Percentiles rank a stretch among this genome's conserved stretches.
Conservation (phyloP, 208 protist species). For the Leishmania major region DNA sequence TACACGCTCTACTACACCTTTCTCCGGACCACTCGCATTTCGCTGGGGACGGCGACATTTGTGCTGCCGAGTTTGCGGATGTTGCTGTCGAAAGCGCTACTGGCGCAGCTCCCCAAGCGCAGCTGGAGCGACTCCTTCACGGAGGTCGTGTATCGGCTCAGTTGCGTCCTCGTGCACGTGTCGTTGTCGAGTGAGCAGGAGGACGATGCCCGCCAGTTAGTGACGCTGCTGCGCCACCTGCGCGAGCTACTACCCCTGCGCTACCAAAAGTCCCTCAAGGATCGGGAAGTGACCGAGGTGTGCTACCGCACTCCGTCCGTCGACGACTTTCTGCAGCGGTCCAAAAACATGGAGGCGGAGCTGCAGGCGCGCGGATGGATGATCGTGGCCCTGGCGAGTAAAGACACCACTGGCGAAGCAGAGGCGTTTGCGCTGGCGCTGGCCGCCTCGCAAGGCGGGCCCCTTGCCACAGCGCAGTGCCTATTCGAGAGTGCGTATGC, state of each 20-base stretch:
- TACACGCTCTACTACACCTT: conserved; percentile 44
- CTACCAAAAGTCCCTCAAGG: conserved; percentile 53
- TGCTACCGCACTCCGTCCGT: conserved; percentile 47
- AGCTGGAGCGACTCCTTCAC: conserved; percentile 32
- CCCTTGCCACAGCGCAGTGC: conserved; percentile 45
- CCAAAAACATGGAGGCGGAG: conserved; percentile 58
- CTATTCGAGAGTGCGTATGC: conserved; percentile 43
- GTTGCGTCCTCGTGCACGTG: conserved; percentile 21
- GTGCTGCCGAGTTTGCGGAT: conserved; percentile 72
- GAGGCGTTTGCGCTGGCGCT: conserved; percentile 58
- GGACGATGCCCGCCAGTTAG: conserved; percentile 26
- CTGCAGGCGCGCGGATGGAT: conserved; percentile 73
- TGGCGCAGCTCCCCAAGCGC: conserved; percentile 32
- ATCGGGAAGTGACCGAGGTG: conserved; percentile 60
- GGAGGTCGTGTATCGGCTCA: conserved; percentile 29
- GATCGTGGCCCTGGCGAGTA: conserved; percentile 48
- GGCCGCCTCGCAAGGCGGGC: conserved; percentile 33
- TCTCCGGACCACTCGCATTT: conserved; percentile 27
- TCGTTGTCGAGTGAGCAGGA: conserved; percentile 18
- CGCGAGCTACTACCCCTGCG: conserved; percentile 52
- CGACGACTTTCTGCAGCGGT: conserved; percentile 33
- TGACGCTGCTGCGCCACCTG: conserved; percentile 42
- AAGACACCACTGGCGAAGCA: conserved; percentile 24
- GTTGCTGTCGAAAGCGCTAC: conserved; percentile 61
- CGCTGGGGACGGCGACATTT: conserved; percentile 20